Base-by-base conservation (phyloP, 2,329 filamentous ascomycete species). In the Lachnellula suecica region DNA sequence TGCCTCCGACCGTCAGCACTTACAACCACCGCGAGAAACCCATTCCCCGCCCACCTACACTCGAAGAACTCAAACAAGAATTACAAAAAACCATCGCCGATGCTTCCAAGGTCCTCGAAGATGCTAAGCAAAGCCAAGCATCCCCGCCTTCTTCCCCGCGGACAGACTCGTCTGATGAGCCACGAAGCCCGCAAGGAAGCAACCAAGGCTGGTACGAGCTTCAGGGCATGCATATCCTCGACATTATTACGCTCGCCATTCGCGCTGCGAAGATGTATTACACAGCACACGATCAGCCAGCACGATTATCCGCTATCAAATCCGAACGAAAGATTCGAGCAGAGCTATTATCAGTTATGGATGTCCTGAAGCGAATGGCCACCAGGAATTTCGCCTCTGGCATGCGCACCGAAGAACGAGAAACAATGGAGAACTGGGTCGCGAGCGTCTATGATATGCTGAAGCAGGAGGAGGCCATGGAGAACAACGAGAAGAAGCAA, bases 1-100 rank as follows among this genome's bases (percentile, higher is more conserved):
- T 97, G 3, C 93, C 94, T n/a, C 94, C 94, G 0, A 99, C 94
- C 0, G 91, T 93, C 37, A 97, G 92, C 78, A 99, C 94, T 3
- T 99, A 97, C 71, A 91, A 89, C 60, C 85, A 91, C 65, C 87
- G 88, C 61, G 87, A 90, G 54, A 89, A 91, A 63, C 85, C 87
- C 52, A 79, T 96, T 20, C 84, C 90, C 10, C 93, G 88, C 46
- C 90, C 92, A 35, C 94, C 94, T 8, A 88, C 94, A 53, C 83
- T 93, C 58, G 77, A 83, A 44, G 86, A 93, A 56, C 79, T 99
- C 51, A 89, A 93, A 54, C 74, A 78, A 22, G 84, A 87, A 62
- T 71, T 92, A 52, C 74, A 86, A 47, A 80, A 82, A 53, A 81
- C 87, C 5, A 75, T 99, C 19, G 76, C 80, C 37, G 85, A 88